These are phyloP conservation scores for Fusarium sulawesiense DNA, from an alignment of 2,329 filamentous ascomycete species.

Conservation along the genomic window DNA sequence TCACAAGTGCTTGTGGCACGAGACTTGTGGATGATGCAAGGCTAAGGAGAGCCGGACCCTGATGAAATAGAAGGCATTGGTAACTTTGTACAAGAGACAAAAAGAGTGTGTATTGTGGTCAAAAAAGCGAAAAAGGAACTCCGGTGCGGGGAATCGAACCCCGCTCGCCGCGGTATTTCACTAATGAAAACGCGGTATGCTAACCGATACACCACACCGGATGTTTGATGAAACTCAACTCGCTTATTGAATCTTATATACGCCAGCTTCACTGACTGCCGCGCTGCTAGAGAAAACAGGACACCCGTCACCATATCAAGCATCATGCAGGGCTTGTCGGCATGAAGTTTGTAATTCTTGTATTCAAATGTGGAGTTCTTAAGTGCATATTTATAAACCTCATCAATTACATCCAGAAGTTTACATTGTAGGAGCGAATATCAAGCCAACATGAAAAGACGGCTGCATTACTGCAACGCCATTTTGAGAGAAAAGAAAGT, in stretches of 20 bases:
- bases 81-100: too few species aligned
- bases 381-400: too few species aligned
- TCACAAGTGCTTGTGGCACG: not conserved
- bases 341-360: rapidly evolving
- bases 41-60: not conserved
- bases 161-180: constrained; percentile 27
- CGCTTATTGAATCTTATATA: rapidly evolving
- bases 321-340: not conserved
- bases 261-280: not conserved
- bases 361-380: too few species aligned
- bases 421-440: too few species aligned
- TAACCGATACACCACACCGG: constrained; percentile 35
- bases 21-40: not conserved
- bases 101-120: not conserved
- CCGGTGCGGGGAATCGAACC: constrained; percentile 31
- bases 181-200: constrained; percentile 35
- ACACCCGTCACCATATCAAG: not conserved
- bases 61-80: not conserved
- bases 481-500: not conserved
- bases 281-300: rapidly evolving
- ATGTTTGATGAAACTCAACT: not conserved
- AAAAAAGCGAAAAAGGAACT: not conserved
- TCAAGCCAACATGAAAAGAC: too few species aligned
- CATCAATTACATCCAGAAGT: too few species aligned
- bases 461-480: too few species aligned